These are phyloP conservation scores for Avena atlantica DNA, from an alignment of 176 grass and related monocot species.

Conservation along the genomic window DNA sequence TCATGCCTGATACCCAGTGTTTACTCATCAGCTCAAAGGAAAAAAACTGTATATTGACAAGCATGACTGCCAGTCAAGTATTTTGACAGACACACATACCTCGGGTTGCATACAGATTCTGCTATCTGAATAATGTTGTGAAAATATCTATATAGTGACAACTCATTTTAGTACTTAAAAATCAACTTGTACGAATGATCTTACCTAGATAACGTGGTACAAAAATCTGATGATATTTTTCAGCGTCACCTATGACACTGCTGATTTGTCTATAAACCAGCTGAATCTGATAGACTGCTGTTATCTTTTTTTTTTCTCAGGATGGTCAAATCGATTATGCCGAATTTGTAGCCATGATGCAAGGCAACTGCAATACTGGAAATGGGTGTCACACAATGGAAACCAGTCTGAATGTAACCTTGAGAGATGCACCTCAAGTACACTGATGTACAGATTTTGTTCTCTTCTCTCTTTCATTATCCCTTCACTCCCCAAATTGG, in stretches of 20 bases:
- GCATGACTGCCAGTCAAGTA: not conserved
- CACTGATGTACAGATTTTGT: slow-evolving; percentile 72
- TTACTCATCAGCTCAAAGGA: slow-evolving; percentile 10
- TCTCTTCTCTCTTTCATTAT: slow-evolving; percentile 45
- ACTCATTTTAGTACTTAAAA: not conserved
- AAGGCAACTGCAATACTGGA: slow-evolving; percentile 46
- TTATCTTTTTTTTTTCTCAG: slow-evolving; percentile 55
- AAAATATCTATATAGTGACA: not conserved
- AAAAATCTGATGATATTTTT: not conserved
- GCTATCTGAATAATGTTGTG: not conserved
- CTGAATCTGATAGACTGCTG: slow-evolving; percentile 4
- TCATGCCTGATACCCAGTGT: slow-evolving; percentile 8
- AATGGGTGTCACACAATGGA: slow-evolving; percentile 53
- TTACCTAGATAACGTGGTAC: slow-evolving; percentile 1
- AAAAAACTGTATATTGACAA: slow-evolving; percentile 3
- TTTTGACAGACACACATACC: not conserved
- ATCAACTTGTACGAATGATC: not conserved
- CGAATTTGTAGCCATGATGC: slow-evolving; percentile 94
- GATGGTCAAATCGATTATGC: slow-evolving; percentile 85
- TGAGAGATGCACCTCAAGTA: slow-evolving; percentile 67
- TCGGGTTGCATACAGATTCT: not conserved
- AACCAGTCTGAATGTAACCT: slow-evolving; percentile 64
- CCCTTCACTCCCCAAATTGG: slow-evolving; percentile 27
- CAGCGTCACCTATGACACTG: not conserved
- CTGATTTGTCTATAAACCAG: not conserved